A percentile compares a stretch with the other conserved stretches of the same genome.
Conservation (phyloP, 306 rosid species). For the Cucurbita pepo region DNA sequence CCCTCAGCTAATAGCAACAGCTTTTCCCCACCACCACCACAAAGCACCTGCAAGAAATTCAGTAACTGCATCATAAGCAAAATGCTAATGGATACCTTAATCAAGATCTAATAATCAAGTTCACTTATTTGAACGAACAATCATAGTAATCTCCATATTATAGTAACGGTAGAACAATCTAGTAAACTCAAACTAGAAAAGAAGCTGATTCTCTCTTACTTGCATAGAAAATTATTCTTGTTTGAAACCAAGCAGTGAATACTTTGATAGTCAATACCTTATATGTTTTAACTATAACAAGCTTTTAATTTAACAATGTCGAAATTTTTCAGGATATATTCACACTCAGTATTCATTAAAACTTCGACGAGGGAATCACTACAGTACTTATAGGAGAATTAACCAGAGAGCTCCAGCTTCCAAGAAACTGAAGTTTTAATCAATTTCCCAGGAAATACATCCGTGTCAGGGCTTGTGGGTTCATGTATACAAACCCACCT, state of each 20-base stretch:
- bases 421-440: background rate
- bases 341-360: background rate
- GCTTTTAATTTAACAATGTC: background rate
- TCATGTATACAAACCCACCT: background rate
- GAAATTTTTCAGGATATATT: background rate
- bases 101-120: background rate
- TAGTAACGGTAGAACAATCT: background rate
- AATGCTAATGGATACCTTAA: background rate
- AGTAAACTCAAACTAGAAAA: background rate
- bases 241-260: background rate
- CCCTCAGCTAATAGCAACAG: constrained; percentile 87
- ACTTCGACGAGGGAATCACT: background rate
- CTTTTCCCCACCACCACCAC: constrained; percentile 74
- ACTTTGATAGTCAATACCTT: background rate
- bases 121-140: background rate
- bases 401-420: background rate
- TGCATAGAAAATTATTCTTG: background rate
- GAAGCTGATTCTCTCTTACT: background rate
- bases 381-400: background rate
- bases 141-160: background rate
- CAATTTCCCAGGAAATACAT: background rate
- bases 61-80: constrained; percentile 9
- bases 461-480: background rate
- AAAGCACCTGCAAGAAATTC: constrained; percentile 47
- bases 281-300: background rate